Base-by-base conservation (phyloP, 352 stramenopile species). In the Globisporangium perplexum region DNA sequence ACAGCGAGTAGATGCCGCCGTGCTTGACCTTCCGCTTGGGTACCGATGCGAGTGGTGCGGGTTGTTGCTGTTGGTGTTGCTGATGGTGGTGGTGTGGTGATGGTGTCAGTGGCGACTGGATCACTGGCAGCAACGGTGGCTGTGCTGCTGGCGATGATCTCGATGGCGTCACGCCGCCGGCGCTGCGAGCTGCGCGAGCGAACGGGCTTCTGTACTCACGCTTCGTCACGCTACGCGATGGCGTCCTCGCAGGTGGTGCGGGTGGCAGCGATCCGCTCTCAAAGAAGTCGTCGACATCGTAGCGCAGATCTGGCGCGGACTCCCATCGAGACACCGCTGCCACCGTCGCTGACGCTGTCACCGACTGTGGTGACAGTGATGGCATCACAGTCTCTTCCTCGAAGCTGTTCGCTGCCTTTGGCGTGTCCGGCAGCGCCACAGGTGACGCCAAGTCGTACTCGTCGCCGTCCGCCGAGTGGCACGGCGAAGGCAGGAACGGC, bases 1-100 rank as follows among this genome's bases (percentile, higher is more conserved):
- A 52, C 36, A 92, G 55, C 42, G 82, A 83, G 60, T 92, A 92
- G 47, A 92, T 89, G 3, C 82, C 82, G 14, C 82, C 82, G 43
- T 92, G 82, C 17, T 79, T 86, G 23, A 72, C 57, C 51, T 91
- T 88, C 14, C 60, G 55, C 55, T 77, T 74, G 6, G 67, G 55
- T 30, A 78, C 72, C 1, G 68, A 53, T 22, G 47, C 33, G 26
- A 41, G 33, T 31, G 46, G 7, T 10, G 39, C 43, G 11, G 20
- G 43, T 24, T 30, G 53, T 12, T 60, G 47, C 7, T 43, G 39
- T 8, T 51, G 44, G 10, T 41, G 45, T 23, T 20, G 23, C 23
- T 36, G 53, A 20, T 36, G 50, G 17, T 22, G 26, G 2, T 30
- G 26, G 26, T 6, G 26, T 30, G n/a, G 28, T 26, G 22, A 20